A percentile compares a stretch with the other conserved stretches of the same genome.
phyloP scores from a whole-genome alignment of 2,329 filamentous ascomycete species.

The Ophioceras dolichostomum region DNA sequence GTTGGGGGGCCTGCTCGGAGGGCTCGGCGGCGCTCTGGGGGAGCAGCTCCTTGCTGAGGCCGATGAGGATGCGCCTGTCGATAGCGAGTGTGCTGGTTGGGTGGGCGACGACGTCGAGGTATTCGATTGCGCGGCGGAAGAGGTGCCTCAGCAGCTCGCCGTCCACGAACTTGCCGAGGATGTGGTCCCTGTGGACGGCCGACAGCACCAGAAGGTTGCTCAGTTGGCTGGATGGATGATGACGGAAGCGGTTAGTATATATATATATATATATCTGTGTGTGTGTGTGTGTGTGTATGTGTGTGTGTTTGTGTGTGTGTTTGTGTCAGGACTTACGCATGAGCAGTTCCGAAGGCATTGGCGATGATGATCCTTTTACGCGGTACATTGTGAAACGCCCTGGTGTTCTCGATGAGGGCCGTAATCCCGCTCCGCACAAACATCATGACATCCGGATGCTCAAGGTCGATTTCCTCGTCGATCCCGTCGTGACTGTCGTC shows the following conservation, averaged over 20 bases:
- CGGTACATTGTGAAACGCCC: constrained; percentile 61
- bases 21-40: too few species aligned
- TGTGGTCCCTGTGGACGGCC: constrained; percentile 60
- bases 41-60: constrained; percentile 31
- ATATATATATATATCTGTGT: constrained; percentile 8
- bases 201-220: constrained; percentile 84
- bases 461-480: neutral
- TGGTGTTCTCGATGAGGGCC: constrained; percentile 73
- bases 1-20: too few species aligned
- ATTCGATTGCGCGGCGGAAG: constrained; percentile 61
- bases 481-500: too few species aligned
- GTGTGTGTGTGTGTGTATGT: constrained; percentile 8
- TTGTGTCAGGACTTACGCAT: constrained; percentile 80
- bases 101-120: constrained; percentile 57
- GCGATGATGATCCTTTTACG: constrained; percentile 68
- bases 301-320: too few species aligned
- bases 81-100: constrained; percentile 63
- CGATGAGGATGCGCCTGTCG: constrained; percentile 63
- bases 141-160: constrained; percentile 43
- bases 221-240: constrained; percentile 91
- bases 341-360: constrained; percentile 91
- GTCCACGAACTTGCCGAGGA: constrained; percentile 46
- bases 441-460: constrained; percentile 27
- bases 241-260: too few species aligned
- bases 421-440: constrained; percentile 53